Conservation (phyloP, 306 rosid genomes). For the Dryas octopetala region DNA sequence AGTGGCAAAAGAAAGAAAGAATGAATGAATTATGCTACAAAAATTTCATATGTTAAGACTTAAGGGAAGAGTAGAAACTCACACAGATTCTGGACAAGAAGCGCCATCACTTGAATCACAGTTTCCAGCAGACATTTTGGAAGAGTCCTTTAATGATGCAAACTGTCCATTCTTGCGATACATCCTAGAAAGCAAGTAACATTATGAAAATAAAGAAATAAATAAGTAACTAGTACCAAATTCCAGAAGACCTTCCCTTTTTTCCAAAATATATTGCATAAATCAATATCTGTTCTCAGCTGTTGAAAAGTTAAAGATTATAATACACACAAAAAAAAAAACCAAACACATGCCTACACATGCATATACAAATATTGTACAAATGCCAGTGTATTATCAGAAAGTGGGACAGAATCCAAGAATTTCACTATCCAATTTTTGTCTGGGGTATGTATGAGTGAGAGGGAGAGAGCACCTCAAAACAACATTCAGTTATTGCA, state of each 20-base stretch:
- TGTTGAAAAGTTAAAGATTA: not conserved
- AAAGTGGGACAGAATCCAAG: not conserved
- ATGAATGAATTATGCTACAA: not conserved
- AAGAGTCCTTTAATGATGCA: slow-evolving; percentile 62
- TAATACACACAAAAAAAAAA: not conserved
- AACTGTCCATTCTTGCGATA: slow-evolving; percentile 81
- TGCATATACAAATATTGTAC: not conserved
- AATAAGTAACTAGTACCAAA: slow-evolving; percentile 22
- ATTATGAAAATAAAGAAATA: not conserved
- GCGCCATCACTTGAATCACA: slow-evolving; percentile 55
- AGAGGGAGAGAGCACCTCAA: not conserved
- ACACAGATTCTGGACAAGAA: slow-evolving; percentile 55
- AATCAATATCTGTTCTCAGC: not conserved
- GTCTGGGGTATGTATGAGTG: not conserved
- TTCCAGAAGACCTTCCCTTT: slow-evolving; percentile 5
- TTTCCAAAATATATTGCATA: not conserved
- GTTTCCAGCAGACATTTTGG: slow-evolving; percentile 44
- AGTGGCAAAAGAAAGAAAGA: not conserved
- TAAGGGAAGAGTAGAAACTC: slow-evolving; percentile 40
- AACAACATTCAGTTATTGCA: not conserved
- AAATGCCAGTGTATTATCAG: not conserved
- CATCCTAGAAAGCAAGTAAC: slow-evolving; percentile 47
- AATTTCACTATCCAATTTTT: not conserved
- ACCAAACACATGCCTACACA: not conserved
- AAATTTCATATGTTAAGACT: not conserved